phyloP scores from a whole-genome alignment of 1,139 yeast genomes.

The Lodderomyces margitis region DNA sequence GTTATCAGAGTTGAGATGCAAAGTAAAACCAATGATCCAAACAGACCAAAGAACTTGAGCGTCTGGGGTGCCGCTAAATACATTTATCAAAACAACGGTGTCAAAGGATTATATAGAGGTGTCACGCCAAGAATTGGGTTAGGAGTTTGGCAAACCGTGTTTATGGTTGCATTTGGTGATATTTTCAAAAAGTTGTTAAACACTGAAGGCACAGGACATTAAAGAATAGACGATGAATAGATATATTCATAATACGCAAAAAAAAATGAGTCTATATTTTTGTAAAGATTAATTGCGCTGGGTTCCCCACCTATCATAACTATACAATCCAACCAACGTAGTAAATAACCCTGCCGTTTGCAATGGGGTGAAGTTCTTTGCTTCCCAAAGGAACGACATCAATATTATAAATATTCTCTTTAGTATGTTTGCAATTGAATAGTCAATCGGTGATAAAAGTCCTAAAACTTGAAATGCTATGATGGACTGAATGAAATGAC shows the following conservation, averaged over 20 bases:
- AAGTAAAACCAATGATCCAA: constrained; percentile 86
- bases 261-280: constrained; percentile 1
- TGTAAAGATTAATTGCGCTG: background rate
- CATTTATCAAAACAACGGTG: constrained; percentile 77
- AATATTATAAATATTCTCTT: constrained; percentile 84
- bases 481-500: constrained; percentile 83
- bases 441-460: constrained; percentile 80
- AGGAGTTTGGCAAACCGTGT: constrained; percentile 97
- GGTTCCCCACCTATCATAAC: constrained; percentile 74
- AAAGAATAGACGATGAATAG: background rate
- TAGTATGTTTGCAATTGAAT: constrained; percentile 84
- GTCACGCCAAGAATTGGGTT: constrained; percentile 95
- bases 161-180: constrained; percentile 99
- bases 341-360: constrained; percentile 72
- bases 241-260: background rate
- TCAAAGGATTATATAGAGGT: constrained; percentile 92
- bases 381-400: constrained; percentile 77
- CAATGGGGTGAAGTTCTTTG: constrained; percentile 31
- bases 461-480: constrained; percentile 90
- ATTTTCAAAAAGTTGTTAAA: constrained; percentile 52
- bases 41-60: constrained; percentile 87
- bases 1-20: constrained; percentile 98
- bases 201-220: constrained; percentile 43
- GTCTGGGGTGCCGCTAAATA: constrained; percentile 79
- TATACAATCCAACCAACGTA: constrained; percentile 63